Percentiles rank a stretch among this genome's conserved stretches.
Conservation (phyloP, 2,329 filamentous ascomycete genomes). For the Chaetoscypha palmicola region DNA sequence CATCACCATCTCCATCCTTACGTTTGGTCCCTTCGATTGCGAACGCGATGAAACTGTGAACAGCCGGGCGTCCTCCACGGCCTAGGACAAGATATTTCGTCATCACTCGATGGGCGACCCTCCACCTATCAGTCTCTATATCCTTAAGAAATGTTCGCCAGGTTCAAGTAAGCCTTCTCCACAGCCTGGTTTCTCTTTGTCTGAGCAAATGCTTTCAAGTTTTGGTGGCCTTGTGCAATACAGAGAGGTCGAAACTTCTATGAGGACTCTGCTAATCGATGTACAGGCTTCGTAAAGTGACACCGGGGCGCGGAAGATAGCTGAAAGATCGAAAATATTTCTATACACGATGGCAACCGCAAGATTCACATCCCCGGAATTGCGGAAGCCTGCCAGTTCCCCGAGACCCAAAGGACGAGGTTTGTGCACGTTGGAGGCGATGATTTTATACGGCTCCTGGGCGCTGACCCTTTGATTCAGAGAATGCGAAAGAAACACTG, state of each 20-base stretch:
- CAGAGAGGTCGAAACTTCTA: too few relatives aligned
- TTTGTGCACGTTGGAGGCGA: slow-evolving; percentile 28
- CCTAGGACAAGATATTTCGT: not conserved
- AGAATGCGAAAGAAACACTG: slow-evolving; percentile 77
- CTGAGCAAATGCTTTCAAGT: too few relatives aligned
- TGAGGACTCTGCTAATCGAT: too few relatives aligned
- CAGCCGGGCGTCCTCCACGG: not conserved
- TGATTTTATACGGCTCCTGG: not conserved
- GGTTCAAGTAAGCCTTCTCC: slow-evolving; percentile 23
- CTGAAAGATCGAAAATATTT: slow-evolving; percentile 13
- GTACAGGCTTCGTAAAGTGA: slow-evolving; percentile 27
- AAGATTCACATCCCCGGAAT: slow-evolving; percentile 28
- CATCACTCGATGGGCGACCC: slow-evolving; percentile 13
- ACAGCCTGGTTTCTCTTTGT: slow-evolving; percentile 1
- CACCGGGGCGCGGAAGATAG: slow-evolving; percentile 30
- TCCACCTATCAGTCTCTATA: slow-evolving; percentile 6
- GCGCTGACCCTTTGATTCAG: slow-evolving; percentile 35
- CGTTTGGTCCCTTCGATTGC: too few relatives aligned
- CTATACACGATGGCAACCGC: slow-evolving; percentile 27
- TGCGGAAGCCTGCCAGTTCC: slow-evolving; percentile 40
- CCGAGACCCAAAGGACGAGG: slow-evolving; percentile 51
- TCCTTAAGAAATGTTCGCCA: slow-evolving; percentile 26
- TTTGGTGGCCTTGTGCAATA: too few relatives aligned
- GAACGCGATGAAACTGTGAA: slow-evolving; percentile 9
- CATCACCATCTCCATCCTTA: too few relatives aligned